A percentile compares a stretch with the other conserved stretches of the same genome.
phyloP scores from a whole-genome alignment of 2,329 filamentous ascomycete species.

The Teratosphaeriaceae sp. region DNA sequence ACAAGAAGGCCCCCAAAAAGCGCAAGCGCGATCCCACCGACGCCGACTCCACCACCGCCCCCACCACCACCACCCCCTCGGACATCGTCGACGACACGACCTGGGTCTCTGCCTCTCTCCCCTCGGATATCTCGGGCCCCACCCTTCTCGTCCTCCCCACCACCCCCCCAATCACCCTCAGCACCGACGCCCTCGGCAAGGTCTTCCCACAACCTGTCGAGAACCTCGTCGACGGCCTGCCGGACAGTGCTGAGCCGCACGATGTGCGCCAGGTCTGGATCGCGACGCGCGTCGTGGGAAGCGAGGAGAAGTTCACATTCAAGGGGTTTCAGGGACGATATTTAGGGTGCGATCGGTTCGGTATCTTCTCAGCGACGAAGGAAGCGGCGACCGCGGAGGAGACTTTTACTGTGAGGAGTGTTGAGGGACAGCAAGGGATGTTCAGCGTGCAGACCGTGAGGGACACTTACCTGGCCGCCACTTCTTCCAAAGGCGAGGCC shows the following conservation, averaged over 20 bases:
- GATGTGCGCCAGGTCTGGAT: constrained; percentile 96
- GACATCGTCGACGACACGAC: constrained; percentile 64
- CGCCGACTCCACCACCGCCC: constrained; percentile 33
- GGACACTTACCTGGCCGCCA: constrained; percentile 62
- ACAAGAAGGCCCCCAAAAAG: constrained; percentile 83
- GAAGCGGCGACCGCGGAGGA: constrained; percentile 82
- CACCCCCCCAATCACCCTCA: constrained; percentile 64
- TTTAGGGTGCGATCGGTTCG: constrained; percentile 77
- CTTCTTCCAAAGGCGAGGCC: constrained; percentile 26
- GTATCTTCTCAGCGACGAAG: constrained; percentile 66
- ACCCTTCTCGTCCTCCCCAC: constrained; percentile 77
- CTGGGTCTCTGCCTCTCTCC: constrained; percentile 82
- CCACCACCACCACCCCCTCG: constrained; percentile 29
- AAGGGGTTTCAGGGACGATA: constrained; percentile 87
- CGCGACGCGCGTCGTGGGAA: constrained; percentile 74
- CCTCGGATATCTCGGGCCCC: constrained; percentile 72
- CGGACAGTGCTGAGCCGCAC: constrained; percentile 83
- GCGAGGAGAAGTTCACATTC: constrained; percentile 67
- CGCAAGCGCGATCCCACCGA: constrained; percentile 62
- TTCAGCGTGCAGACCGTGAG: constrained; percentile 39
- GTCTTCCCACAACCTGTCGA: constrained; percentile 77
- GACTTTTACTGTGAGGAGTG: constrained; percentile 62
- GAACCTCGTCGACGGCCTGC: constrained; percentile 80
- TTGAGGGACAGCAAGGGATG: constrained; percentile 48
- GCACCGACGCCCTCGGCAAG: constrained; percentile 79